These are phyloP conservation scores for Botrytis tulipae DNA, from an alignment of 2,329 filamentous ascomycete species.

Conservation along the genomic window DNA sequence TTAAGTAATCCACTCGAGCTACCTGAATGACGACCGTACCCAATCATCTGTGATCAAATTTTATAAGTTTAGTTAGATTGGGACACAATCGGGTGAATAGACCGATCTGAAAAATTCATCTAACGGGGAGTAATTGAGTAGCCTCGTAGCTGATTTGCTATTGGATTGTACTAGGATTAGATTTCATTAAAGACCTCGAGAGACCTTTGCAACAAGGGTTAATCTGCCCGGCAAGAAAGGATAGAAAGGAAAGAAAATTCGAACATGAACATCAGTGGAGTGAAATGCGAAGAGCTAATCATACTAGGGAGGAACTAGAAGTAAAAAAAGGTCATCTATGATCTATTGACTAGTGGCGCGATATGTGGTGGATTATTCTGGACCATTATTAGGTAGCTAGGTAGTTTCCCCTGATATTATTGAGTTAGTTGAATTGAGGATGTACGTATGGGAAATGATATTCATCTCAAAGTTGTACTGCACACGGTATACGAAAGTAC, in stretches of 20 bases:
- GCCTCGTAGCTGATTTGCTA: not conserved
- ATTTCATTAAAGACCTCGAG: not conserved
- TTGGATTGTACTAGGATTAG: not conserved
- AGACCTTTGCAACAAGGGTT: not conserved
- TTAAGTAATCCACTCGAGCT: not conserved
- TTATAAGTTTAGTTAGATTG: not conserved
- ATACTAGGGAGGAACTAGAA: not conserved
- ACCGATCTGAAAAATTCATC: not conserved
- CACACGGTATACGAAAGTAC: not conserved
- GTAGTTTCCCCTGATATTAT: too few species aligned
- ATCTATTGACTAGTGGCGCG: not conserved
- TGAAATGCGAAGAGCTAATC: not conserved
- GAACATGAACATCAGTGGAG: not conserved
- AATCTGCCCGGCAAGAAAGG: not conserved
- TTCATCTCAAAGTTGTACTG: not conserved
- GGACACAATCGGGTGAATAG: not conserved
- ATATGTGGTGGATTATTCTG: not conserved
- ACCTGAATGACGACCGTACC: not conserved
- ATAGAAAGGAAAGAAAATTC: not conserved
- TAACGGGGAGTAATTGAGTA: not conserved
- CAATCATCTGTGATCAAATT: not conserved
- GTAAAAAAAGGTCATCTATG: not conserved
- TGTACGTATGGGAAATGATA: not conserved
- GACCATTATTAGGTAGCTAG: not conserved
- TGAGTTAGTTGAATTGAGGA: not conserved